These are phyloP conservation scores for Yamadazyma sp. DNA, from an alignment of 805 yeast species.

Conservation along the genomic window DNA sequence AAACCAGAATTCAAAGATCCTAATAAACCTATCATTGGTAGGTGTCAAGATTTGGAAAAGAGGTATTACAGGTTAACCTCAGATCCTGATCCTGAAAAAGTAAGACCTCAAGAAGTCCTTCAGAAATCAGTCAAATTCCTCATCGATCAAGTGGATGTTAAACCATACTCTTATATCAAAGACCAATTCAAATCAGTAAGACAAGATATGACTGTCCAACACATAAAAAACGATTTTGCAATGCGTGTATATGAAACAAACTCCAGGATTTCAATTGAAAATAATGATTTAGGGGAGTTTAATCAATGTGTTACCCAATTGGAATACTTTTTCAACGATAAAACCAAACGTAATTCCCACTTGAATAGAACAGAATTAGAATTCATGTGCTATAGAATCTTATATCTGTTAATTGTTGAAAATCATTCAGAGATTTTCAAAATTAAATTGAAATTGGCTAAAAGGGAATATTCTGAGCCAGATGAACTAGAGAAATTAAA, in stretches of 20 bases:
- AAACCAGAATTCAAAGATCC: conserved; percentile 12
- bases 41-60: conserved; percentile 66
- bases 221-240: conserved; percentile 73
- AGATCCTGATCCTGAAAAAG: conserved; percentile 81
- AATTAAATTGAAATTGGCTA: conserved; percentile 22
- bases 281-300: conserved; percentile 86
- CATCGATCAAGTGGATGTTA: conserved; percentile 43
- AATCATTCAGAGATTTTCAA: conserved; percentile 56
- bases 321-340: conserved; percentile 52
- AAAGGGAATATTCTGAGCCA: conserved; percentile 6
- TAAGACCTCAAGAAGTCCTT: conserved; percentile 69
- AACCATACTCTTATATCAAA: conserved; percentile 69
- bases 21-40: conserved; percentile 49
- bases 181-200: conserved; percentile 90
- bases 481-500: conserved; percentile 13
- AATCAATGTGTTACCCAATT: conserved; percentile 92
- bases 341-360: conserved; percentile 6
- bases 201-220: conserved; percentile 92
- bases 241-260: conserved; percentile 80
- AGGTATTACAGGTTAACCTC: conserved; percentile 81
- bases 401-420: conserved; percentile 72
- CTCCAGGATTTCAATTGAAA: conserved; percentile 80
- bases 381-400: conserved; percentile 66
- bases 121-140: conserved; percentile 55
- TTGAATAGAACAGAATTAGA: conserved; percentile 42